These are phyloP conservation scores for Colletotrichum lentis DNA, from an alignment of 2,329 filamentous ascomycete genomes.

Conservation along the genomic window DNA sequence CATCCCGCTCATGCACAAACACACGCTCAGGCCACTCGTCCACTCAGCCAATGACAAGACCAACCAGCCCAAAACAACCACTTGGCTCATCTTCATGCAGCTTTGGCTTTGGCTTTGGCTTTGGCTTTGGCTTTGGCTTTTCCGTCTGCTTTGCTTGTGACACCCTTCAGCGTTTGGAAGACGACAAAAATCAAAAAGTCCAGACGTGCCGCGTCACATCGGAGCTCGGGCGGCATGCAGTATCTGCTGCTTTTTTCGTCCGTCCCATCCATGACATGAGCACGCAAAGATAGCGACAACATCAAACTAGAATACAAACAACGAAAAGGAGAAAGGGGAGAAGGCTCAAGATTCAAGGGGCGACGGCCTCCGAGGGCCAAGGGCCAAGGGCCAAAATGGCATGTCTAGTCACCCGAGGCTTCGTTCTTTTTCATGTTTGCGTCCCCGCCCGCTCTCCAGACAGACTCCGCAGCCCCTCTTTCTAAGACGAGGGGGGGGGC, in stretches of 20 bases:
- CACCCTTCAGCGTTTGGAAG: constrained; percentile 13
- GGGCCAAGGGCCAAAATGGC: not conserved
- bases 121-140: not conserved
- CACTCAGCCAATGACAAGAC: constrained; percentile 31
- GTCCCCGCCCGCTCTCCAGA: no score
- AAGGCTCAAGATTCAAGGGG: constrained; percentile 13
- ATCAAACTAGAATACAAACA: no score
- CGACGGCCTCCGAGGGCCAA: constrained; percentile 3
- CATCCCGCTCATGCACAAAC: constrained; percentile 27
- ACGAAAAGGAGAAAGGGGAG: not conserved
- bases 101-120: not conserved
- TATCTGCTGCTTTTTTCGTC: constrained; percentile 25
- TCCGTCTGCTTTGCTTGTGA: not conserved
- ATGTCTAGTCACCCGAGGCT: constrained; percentile 15
- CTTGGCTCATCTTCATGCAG: constrained; percentile 31
- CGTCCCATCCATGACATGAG: constrained; percentile 9
- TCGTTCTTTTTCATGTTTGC: not conserved
- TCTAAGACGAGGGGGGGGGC: no score
- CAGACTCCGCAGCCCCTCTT: constrained; percentile 10
- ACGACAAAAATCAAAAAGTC: not conserved
- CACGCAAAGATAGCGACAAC: not conserved
- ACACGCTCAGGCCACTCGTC: constrained; percentile 24
- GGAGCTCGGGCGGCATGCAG: constrained; percentile 19
- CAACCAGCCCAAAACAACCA: constrained; percentile 24
- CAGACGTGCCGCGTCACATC: not conserved